Conservation (phyloP, 805 yeast species). For the Metschnikowia gruessii region DNA sequence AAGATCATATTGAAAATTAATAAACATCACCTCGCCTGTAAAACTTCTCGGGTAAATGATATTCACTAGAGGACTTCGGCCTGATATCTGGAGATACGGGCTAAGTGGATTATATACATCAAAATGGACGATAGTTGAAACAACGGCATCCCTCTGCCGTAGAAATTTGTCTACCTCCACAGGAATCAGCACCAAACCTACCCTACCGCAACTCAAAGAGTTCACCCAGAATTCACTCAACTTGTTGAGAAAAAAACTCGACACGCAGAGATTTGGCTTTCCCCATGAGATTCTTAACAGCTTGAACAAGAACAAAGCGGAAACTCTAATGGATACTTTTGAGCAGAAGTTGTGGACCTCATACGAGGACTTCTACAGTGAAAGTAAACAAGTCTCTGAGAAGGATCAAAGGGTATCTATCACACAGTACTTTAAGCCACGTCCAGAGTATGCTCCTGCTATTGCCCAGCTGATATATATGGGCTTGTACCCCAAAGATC, state of each 20-base stretch:
- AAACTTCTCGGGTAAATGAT: neutral
- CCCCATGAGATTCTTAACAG: slow-evolving; percentile 7
- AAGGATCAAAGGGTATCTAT: neutral
- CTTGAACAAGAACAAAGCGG: neutral
- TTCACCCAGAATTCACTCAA: slow-evolving; percentile 5
- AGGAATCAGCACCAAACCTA: neutral
- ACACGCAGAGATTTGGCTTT: neutral
- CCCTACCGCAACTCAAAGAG: slow-evolving; percentile 4
- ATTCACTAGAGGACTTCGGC: neutral
- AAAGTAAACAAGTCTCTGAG: neutral
- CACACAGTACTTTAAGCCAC: slow-evolving; percentile 9
- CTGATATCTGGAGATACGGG: neutral
- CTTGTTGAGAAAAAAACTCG: neutral
- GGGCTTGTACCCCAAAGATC: slow-evolving; percentile 21
- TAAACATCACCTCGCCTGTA: neutral
- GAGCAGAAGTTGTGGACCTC: slow-evolving; percentile 3
- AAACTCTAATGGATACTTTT: neutral
- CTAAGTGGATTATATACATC: neutral
- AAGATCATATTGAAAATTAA: too few relatives aligned
- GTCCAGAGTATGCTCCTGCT: slow-evolving; percentile 11
- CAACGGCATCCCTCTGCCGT: neutral
- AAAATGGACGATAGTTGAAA: neutral
- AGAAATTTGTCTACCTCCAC: neutral
- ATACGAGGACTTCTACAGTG: slow-evolving; percentile 1
- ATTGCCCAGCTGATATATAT: slow-evolving; percentile 22